Conservation (phyloP, 2,329 filamentous ascomycete species). For the Colletotrichum lentis region DNA sequence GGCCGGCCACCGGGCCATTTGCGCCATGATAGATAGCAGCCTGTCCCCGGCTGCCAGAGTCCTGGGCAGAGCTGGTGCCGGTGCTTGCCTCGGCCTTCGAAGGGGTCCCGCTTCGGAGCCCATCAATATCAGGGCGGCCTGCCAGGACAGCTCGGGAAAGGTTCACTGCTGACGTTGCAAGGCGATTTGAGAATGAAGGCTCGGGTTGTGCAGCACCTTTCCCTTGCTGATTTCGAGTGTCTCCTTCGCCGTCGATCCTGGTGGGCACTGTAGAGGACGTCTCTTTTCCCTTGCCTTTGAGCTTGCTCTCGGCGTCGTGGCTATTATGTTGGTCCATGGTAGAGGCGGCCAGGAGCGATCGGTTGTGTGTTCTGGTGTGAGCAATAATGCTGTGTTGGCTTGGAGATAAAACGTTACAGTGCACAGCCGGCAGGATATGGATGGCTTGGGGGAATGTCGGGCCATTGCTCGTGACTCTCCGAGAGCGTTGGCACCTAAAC, state of each 20-base stretch:
- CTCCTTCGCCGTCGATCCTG: neutral
- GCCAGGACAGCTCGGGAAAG: constrained; percentile 20
- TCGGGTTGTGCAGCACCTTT: neutral
- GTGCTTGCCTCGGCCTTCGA: constrained; percentile 15
- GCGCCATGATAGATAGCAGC: constrained; percentile 2
- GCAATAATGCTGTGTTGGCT: neutral
- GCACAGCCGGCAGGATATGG: neutral
- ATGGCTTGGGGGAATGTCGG: neutral
- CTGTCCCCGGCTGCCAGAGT: neutral
- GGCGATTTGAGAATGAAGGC: constrained; percentile 14
- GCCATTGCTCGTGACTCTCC: neutral
- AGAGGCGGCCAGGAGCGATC: neutral
- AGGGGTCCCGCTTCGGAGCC: neutral
- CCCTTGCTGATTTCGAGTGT: neutral
- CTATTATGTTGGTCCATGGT: constrained; percentile 6
- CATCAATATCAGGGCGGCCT: constrained; percentile 5
- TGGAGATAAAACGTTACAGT: neutral
- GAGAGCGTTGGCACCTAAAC: neutral
- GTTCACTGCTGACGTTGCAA: constrained; percentile 17
- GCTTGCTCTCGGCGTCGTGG: neutral
- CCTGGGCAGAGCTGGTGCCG: constrained; percentile 2
- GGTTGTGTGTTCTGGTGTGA: neutral
- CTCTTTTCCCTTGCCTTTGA: constrained; percentile 25
- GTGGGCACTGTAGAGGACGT: neutral
- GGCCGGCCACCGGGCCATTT: neutral